These are phyloP conservation scores for Eudorina sp. DNA, from an alignment of 139 green algal species.

Conservation along the genomic window DNA sequence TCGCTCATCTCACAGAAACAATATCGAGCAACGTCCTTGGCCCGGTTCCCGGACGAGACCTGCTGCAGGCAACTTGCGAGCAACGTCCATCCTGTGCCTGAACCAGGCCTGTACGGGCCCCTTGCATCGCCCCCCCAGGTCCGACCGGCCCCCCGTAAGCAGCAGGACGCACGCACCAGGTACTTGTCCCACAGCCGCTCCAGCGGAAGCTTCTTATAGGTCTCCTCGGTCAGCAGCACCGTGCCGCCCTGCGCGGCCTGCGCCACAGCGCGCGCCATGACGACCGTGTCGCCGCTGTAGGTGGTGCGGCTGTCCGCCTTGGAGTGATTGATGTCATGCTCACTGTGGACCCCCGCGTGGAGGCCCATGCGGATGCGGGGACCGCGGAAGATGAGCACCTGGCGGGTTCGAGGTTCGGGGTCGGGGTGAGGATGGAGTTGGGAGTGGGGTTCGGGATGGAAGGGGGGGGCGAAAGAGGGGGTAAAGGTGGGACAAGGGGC, in stretches of 20 bases:
- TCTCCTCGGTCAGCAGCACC: conserved; percentile 58
- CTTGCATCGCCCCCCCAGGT: no score
- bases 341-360: conserved; percentile 47
- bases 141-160: no score
- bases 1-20: no score
- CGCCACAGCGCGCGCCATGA: conserved; percentile 52
- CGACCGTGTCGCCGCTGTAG: conserved; percentile 47
- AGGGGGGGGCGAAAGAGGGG: neutral
- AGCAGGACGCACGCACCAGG: conserved; percentile 26
- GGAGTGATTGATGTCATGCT: conserved; percentile 44
- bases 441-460: no score
- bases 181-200: conserved; percentile 60
- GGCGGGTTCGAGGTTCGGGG: no score
- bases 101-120: no score
- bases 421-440: neutral
- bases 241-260: conserved; percentile 61
- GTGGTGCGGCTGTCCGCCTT: conserved; percentile 42
- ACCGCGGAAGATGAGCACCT: conserved; percentile 51
- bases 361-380: conserved; percentile 55
- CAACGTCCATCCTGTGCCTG: no score
- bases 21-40: no score
- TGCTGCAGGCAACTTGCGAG: no score
- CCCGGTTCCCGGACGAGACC: no score
- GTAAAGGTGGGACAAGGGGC: no score
- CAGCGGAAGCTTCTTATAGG: conserved; percentile 64